Evolutionary conservation across 306 rosid species (phyloP).

Genomic region (Fagus crenata): DNA sequence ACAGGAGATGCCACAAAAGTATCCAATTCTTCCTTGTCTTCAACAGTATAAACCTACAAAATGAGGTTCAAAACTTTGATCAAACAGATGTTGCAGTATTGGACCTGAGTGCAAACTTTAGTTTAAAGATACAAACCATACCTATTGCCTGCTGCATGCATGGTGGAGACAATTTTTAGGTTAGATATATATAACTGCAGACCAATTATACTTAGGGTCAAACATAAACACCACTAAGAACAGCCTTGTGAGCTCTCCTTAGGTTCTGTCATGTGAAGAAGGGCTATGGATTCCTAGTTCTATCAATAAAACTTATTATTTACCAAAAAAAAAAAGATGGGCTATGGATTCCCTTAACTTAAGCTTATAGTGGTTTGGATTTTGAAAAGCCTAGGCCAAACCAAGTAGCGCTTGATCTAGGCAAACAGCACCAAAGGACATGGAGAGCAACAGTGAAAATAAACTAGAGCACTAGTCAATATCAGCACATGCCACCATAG

Average conservation of each 20-base stretch:
- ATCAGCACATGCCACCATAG: background rate
- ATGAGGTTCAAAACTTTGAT: slow-evolving; percentile 6
- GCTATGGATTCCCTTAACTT: background rate
- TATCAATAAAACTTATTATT: no score
- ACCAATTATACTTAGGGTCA: background rate
- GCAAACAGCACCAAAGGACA: slow-evolving; percentile 4
- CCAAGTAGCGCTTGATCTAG: background rate
- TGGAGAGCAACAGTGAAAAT: background rate
- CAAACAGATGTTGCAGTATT: background rate
- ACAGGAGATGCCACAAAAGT: slow-evolving; percentile 60
- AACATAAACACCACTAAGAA: background rate
- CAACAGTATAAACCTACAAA: slow-evolving; percentile 73
- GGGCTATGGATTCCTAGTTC: no score
- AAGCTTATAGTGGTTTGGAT: background rate
- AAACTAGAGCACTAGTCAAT: background rate
- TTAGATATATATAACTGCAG: background rate
- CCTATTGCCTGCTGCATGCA: background rate
- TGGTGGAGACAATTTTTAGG: background rate
- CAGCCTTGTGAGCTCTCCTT: background rate
- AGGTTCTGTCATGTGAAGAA: background rate
- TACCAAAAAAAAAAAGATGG: background rate
- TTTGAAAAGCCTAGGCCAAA: background rate
- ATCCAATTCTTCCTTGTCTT: slow-evolving; percentile 52
- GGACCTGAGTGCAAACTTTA: background rate
- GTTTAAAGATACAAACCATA: background rate